Evolutionary conservation across 1,284 basidiomycete genomes (phyloP).

Genomic region (Marasmius oreades): DNA sequence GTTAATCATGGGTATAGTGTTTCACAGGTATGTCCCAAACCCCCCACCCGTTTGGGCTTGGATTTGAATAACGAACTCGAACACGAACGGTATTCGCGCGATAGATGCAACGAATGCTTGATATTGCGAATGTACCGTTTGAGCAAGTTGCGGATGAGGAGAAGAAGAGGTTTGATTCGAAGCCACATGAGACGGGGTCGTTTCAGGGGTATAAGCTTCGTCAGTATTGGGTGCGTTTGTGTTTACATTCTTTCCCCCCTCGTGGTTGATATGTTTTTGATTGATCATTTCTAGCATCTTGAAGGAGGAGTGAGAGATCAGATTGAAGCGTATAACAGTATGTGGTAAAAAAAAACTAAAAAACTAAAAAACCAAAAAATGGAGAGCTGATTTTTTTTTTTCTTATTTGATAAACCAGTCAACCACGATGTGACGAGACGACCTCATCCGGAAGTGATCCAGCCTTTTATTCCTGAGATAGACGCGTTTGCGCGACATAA

Average conservation of each 20-base stretch:
- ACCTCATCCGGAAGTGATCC: conserved; percentile 44
- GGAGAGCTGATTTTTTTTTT: too few species aligned
- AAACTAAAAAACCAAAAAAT: too few species aligned
- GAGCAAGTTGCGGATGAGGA: conserved; percentile 49
- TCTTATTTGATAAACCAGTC: conserved; percentile 45
- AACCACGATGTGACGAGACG: conserved; percentile 43
- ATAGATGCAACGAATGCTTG: conserved; percentile 54
- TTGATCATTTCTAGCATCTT: conserved; percentile 38
- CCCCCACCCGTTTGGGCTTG: too few species aligned
- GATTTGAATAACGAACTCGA: too few species aligned
- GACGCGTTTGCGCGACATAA: conserved; percentile 47
- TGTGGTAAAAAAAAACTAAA: too few species aligned
- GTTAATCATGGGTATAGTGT: conserved; percentile 31
- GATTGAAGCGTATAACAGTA: conserved; percentile 56
- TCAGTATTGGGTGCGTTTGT: conserved; percentile 47
- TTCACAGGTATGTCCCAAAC: background rate
- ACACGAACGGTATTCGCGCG: too few species aligned
- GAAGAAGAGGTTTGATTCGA: conserved; percentile 48
- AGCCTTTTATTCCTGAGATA: conserved; percentile 58
- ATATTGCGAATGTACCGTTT: conserved; percentile 63
- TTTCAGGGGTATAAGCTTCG: conserved; percentile 60
- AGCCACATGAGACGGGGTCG: conserved; percentile 47
- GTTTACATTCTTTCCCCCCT: too few species aligned
- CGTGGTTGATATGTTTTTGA: too few species aligned
- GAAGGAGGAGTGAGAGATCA: conserved; percentile 55